Evolutionary conservation across 139 green algal species (phyloP).

Genomic region (Coelastrella sp.): DNA sequence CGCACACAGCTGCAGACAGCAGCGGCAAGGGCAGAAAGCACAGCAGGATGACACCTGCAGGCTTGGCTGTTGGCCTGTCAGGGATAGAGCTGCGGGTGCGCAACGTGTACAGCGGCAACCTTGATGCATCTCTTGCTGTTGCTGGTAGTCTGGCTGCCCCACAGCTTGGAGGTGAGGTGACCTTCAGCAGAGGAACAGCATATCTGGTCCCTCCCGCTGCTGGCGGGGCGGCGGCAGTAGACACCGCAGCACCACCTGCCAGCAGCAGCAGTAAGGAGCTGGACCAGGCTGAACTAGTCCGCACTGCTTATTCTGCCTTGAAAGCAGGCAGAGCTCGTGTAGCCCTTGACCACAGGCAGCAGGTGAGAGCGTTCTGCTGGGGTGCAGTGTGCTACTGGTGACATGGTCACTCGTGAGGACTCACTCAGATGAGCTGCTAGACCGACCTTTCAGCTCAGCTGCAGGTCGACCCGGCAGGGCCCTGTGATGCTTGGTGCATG

Average conservation of each 20-base stretch:
- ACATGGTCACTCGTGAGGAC: neutral
- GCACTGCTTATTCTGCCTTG: constrained; percentile 73
- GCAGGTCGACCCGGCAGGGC: neutral
- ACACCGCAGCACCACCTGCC: neutral
- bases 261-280: neutral
- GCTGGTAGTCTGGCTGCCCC: constrained; percentile 68
- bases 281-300: constrained; percentile 64
- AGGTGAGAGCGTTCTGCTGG: neutral
- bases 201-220: constrained; percentile 71
- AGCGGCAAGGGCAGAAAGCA: neutral
- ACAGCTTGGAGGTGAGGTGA: constrained; percentile 72
- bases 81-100: constrained; percentile 77
- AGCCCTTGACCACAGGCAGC: constrained; percentile 24
- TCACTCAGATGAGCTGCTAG: neutral
- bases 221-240: neutral
- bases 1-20: neutral
- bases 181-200: constrained; percentile 72
- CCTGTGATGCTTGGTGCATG: too few species aligned
- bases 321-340: constrained; percentile 55
- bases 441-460: neutral
- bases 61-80: constrained; percentile 58
- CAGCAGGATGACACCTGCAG: neutral
- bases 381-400: too few species aligned
- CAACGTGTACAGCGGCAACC: constrained; percentile 77
- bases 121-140: constrained; percentile 74